A percentile compares a stretch with the other conserved stretches of the same genome.
phyloP scores from a whole-genome alignment of 1,139 yeast genomes.

The Geotrichum aggregatum region DNA sequence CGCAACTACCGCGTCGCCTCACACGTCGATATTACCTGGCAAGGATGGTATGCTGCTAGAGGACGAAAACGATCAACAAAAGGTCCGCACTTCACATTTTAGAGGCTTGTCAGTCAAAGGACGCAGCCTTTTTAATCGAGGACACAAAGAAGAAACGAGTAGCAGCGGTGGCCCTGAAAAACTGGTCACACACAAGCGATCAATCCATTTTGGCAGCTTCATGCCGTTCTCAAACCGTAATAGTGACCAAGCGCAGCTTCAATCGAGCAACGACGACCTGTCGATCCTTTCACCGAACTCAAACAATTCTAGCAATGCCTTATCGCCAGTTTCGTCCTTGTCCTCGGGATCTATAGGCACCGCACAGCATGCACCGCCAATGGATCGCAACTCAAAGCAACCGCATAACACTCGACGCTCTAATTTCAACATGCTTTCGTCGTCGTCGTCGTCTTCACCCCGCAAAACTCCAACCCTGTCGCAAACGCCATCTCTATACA shows the following conservation, averaged over 20 bases:
- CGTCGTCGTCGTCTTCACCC: neutral
- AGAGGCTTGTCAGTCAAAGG: constrained; percentile 2
- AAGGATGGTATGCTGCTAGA: too few relatives aligned
- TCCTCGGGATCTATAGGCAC: too few relatives aligned
- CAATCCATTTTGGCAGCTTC: neutral
- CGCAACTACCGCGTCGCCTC: too few relatives aligned
- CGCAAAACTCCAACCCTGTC: neutral
- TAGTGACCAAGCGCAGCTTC: neutral
- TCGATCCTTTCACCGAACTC: neutral
- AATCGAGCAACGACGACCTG: neutral
- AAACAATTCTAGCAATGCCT: neutral
- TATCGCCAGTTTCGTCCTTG: neutral
- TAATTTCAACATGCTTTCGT: too few relatives aligned
- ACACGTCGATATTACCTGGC: too few relatives aligned
- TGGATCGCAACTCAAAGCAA: too few relatives aligned
- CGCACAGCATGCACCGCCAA: neutral
- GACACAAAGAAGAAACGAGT: neutral
- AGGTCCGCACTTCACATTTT: neutral
- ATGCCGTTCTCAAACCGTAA: too few relatives aligned
- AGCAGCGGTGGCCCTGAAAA: too few relatives aligned
- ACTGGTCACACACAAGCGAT: neutral
- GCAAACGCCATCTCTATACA: too few relatives aligned
- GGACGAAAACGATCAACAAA: neutral
- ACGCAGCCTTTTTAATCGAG: neutral
- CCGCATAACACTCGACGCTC: neutral